Evolutionary conservation across 306 rosid species (phyloP), one percentile per base, ranked within the genome.

Genomic region (Canavalia ensiformis): DNA sequence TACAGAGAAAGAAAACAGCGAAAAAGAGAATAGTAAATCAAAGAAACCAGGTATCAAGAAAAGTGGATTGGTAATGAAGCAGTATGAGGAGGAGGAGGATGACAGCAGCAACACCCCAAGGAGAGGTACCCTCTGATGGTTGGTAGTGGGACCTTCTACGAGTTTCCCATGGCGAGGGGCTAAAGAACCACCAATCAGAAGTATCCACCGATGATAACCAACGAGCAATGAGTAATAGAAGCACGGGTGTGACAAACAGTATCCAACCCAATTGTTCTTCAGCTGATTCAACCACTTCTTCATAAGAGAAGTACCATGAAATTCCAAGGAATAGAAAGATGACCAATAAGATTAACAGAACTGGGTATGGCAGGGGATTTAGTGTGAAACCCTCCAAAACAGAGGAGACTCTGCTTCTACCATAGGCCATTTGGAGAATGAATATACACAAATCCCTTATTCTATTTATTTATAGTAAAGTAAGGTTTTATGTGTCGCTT

Each of bases 91-190:
- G 7, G 10, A 93, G 33, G 4, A 90, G 84, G 49, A 93, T 93
- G 25, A 87, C 10, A 82, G 92, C 97, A 37, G 97, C 97, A 31
- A 93, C 97, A 39, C 85, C 91, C 97, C 97, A 93, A 5, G 97
- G 97, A 0, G 97, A 93, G 82, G 79, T 78, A 10, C 97, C 97
- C 80, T 93, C 97, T 6, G 94, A 82, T 5, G 93, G 90, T 0
- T 1, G 11, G 30, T 82, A n/a, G 77, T 93, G 88, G 39, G 94
- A 89, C 52, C 88, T 76, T 47, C 90, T 84, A 30, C 89, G 86
- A 5, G 64, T 89, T 2, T 88, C 94, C 94, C 90, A 86, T 4
- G 91, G 91, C 1, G 92, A 88, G 28, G 72, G 72, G 68, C 86
- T 34, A 45, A 87, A 88, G 64, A 84, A 86, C 52, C 44, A 68